Conservation (phyloP, 306 rosid species). For the Styphnolobium japonicum region DNA sequence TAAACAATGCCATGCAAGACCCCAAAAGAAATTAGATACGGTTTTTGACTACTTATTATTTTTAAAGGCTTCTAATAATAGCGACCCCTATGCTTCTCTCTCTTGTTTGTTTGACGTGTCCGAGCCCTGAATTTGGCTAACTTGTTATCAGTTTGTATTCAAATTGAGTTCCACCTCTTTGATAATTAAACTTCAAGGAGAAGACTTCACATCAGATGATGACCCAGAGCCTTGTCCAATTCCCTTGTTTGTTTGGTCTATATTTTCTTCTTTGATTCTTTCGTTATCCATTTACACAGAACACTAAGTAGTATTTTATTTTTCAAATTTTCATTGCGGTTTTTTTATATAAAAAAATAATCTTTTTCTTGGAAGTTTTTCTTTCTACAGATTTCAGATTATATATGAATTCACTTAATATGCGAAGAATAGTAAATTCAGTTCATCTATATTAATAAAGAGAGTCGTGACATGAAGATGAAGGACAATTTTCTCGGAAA, state of each 20-base stretch:
- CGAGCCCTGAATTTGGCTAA: background rate
- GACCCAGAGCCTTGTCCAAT: constrained; percentile 9
- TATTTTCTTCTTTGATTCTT: background rate
- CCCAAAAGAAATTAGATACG: constrained; percentile 1
- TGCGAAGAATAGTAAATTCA: background rate
- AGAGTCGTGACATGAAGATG: background rate
- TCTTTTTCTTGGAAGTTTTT: background rate
- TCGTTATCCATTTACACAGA: constrained; percentile 4
- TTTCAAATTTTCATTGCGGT: background rate
- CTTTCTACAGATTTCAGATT: background rate
- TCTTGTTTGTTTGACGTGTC: constrained; percentile 2
- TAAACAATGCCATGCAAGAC: too few species aligned
- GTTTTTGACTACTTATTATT: background rate
- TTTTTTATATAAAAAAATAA: background rate
- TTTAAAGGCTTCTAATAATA: background rate
- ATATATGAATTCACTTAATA: background rate
- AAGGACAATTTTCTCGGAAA: constrained; percentile 17
- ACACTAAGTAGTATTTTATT: background rate
- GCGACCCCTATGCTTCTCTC: background rate
- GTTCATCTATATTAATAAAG: background rate
- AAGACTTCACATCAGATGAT: constrained; percentile 1
- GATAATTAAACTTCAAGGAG: background rate
- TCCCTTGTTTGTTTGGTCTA: background rate
- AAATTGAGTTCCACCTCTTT: constrained; percentile 20
- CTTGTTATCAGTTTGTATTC: background rate